Base-by-base conservation (phyloP, 768 basidiomycete species). In the Boletus speciosus region DNA sequence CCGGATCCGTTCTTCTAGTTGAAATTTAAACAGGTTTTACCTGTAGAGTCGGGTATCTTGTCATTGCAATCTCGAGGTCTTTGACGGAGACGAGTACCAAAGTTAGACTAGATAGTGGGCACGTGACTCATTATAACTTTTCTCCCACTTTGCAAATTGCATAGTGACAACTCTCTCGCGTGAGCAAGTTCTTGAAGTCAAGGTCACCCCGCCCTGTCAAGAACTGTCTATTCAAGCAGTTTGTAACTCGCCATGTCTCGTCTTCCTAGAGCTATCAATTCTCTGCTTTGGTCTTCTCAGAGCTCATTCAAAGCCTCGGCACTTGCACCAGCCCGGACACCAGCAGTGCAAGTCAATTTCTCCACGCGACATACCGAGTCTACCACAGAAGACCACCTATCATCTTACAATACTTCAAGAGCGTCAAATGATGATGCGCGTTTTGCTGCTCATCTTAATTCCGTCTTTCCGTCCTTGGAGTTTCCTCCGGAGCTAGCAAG, bases 401-500 rank as follows among this genome's bases (percentile, higher is more conserved):
- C 52, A 10, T 37, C 55, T 27, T 19, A 57, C 41, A 41, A 42
- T 9, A 12, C 51, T 35, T 35, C 51, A 27, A 41, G 43, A 29
- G 16, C 8, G 25, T 52, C 56, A 42, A 56, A 49, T 40, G 58
- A 54, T 37, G 60, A 66, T 14, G 46, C 66, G 11, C 64, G 52
- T 39, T 72, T 83, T 39, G 67, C 78, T 27, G 72, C 78, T 34
- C 86, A 92, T 67, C 74, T 90, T 36, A 76, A 82, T 61, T 72
- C 76, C 34, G 72, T 88, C 49, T 90, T 90, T 60, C 70, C 79
- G 5, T 80, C 85, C 14, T 74, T 93, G 45, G 72, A 80, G 46
- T 93, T 93, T 68, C 82, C 87, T 12, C 75, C 76, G 5, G 85
- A 88, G 58, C 75, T 91, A 43, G 86, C 88, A 8, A 77, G 77